phyloP scores from a whole-genome alignment of 2,329 filamentous ascomycete genomes.

The Teratosphaeria nubilosa region DNA sequence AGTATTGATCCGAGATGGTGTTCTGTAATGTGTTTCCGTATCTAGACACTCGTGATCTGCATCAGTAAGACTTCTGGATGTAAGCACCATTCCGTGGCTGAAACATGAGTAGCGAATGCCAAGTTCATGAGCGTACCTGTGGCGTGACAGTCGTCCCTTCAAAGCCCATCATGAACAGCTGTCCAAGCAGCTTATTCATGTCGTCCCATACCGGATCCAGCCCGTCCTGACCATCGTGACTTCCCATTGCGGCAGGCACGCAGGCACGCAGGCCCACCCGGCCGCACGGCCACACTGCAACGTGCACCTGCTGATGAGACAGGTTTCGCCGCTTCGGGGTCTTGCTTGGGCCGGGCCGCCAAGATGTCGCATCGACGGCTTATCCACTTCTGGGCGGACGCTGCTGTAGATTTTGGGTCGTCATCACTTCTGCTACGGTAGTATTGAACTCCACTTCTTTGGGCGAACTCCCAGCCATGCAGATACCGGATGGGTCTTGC shows the following conservation, averaged over 20 bases:
- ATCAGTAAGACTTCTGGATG: not conserved
- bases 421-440: not conserved
- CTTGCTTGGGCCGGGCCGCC: not conserved
- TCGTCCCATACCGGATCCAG: conserved; percentile 56
- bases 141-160: conserved; percentile 76
- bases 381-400: not conserved
- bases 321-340: not conserved
- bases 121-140: conserved; percentile 1
- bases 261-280: not conserved
- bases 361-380: not conserved
- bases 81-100: not conserved
- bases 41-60: conserved; percentile 38
- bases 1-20: conserved; percentile 83
- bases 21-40: conserved; percentile 67
- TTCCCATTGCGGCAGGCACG: conserved; percentile 40
- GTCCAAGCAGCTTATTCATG: conserved; percentile 47
- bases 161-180: conserved; percentile 57
- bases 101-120: not conserved
- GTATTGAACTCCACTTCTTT: not conserved
- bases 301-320: not conserved
- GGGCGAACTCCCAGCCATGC: not conserved
- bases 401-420: not conserved
- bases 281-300: not conserved
- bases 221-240: conserved; percentile 27
- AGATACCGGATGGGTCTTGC: not conserved